Base-by-base conservation (phyloP, 2,329 filamentous ascomycete species). In the Clonostachys byssicola region DNA sequence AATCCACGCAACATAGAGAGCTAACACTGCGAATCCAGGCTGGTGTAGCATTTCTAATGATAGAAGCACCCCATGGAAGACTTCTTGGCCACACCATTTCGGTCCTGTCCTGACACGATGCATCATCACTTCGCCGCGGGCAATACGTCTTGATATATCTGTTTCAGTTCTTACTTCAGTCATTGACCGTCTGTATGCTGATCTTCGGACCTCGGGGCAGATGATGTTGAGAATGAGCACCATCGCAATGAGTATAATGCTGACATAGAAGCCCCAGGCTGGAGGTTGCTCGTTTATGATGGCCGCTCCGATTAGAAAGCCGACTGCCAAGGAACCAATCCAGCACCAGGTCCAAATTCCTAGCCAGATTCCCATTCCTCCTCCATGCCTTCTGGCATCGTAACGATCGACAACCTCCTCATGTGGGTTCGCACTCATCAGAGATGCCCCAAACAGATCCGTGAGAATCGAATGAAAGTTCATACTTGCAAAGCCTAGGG, bases 281-380 rank as follows among this genome's bases (percentile, higher is more conserved):
- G 88, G 86, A 45, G 77, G 75, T 34, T 83, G 63, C 10, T 62
- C 64, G 52, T 85, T 79, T 55, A 91, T 89, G 54, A 91, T 79
- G 36, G 75, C 68, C 12, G 86, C 86, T 5, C 88, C 88, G 38
- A 88, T 71, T 48, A 88, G 67, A 58, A 91, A 92, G 0, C 88
- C 88, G 36, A 89, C 60, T 1, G 82, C 80, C 18, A 91, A 73
- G 18, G 86, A 88, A 6, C 83, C 85, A 55, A 88, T 81, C 64
- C 81, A 88, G 60, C 85, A 88, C 81, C 85, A 92, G 1, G 85
- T 84, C 86, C 87, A 91, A 47, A 88, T 74, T 2, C 86, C 85
- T 10, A 90, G 72, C 88, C 88, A 92, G n/a, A 88, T 70, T 1
- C 88, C 88, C 70, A 91, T 84, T 1, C 88, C 88, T 12, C 88